Conservation (phyloP, 2,329 filamentous ascomycete genomes). For the Leptographium radiaticola region DNA sequence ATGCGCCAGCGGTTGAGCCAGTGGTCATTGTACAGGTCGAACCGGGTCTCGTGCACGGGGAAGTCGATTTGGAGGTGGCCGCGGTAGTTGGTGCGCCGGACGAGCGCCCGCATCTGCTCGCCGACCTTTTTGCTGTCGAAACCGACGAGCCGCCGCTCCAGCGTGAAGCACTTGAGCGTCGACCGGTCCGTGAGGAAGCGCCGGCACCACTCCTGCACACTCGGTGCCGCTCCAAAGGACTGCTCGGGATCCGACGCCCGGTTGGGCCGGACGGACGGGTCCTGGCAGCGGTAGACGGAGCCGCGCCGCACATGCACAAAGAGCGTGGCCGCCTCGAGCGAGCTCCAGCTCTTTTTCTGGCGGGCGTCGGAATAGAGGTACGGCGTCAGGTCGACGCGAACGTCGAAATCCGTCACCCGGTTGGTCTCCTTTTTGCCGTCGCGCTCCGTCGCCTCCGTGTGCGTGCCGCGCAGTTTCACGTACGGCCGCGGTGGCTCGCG, state of each 20-base stretch:
- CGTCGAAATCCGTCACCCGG: constrained; percentile 44
- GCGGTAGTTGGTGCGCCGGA: constrained; percentile 54
- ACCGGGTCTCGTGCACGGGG: constrained; percentile 38
- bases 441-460: constrained; percentile 30
- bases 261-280: constrained; percentile 25
- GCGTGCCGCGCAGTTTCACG: constrained; percentile 39
- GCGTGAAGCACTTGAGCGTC: constrained; percentile 41
- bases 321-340: constrained; percentile 40
- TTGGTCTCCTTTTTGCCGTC: constrained; percentile 32
- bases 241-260: constrained; percentile 13
- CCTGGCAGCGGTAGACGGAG: constrained; percentile 40
- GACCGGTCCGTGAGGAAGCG: constrained; percentile 48
- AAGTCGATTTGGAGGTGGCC: constrained; percentile 48
- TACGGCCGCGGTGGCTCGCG: constrained; percentile 37
- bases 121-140: constrained; percentile 44
- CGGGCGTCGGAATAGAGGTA: constrained; percentile 37
- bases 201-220: constrained; percentile 52
- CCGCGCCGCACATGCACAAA: constrained; percentile 52
- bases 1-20: constrained; percentile 52
- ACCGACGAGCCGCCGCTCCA: constrained; percentile 41
- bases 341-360: constrained; percentile 25
- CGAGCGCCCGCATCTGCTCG: constrained; percentile 38
- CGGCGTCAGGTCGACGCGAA: constrained; percentile 44
- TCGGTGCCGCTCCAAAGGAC: constrained; percentile 5
- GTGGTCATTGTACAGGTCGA: constrained; percentile 52